Percentiles rank a stretch among this genome's conserved stretches.
These are phyloP conservation scores for Triticum urartu DNA, from an alignment of 176 grass and related monocot species.

Conservation along the genomic window DNA sequence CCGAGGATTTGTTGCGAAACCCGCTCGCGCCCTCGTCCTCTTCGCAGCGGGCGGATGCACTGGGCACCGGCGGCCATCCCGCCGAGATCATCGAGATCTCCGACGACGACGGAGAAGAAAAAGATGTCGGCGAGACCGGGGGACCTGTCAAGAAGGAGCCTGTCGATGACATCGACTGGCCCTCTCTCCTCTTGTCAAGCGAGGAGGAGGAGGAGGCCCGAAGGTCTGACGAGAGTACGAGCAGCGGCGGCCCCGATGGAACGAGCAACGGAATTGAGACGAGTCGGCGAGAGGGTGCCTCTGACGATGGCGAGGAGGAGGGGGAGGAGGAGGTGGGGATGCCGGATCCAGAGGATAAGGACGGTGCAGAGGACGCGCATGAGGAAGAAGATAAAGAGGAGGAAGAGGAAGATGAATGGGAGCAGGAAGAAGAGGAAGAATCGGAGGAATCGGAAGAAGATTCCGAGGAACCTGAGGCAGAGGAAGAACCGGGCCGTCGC, in stretches of 20 bases:
- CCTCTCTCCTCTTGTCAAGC: neutral
- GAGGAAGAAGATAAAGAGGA: neutral
- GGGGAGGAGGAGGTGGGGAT: neutral
- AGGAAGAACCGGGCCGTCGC: neutral
- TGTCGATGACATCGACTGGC: neutral
- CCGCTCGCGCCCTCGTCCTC: neutral
- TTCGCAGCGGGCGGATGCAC: neutral
- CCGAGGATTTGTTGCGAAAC: neutral
- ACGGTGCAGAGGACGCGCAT: neutral
- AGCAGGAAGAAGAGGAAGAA: constrained; percentile 4
- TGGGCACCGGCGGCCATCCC: neutral
- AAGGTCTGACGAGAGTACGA: neutral
- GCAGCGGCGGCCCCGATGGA: neutral
- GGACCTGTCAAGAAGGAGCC: neutral
- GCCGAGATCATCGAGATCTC: neutral
- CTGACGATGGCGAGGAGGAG: neutral
- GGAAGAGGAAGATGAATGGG: constrained; percentile 14
- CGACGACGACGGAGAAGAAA: neutral
- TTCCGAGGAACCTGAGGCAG: neutral
- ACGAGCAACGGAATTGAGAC: neutral
- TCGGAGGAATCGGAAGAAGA: neutral
- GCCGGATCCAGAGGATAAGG: neutral
- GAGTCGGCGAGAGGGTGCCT: neutral
- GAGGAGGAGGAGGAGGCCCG: neutral
- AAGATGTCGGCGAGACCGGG: neutral